These are phyloP conservation scores for Artemisia tridentata DNA, from an alignment of 129 eudicot species.

Conservation along the genomic window DNA sequence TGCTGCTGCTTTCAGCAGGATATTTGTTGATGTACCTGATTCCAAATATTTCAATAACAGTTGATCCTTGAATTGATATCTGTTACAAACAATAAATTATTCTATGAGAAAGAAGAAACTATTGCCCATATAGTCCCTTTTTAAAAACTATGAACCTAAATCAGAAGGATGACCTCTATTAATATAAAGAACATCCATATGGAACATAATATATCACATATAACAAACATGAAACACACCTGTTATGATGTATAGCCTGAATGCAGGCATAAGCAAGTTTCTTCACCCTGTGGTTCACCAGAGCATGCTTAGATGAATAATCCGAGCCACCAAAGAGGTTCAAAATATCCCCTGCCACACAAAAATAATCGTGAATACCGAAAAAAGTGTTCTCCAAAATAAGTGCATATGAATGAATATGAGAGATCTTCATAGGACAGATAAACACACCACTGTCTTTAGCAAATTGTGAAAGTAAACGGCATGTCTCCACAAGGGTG, in stretches of 20 bases:
- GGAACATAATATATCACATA: constrained; percentile 12
- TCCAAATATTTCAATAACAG: constrained; percentile 39
- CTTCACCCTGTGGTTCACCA: constrained; percentile 77
- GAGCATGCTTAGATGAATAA: constrained; percentile 44
- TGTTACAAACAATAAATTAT: constrained; percentile 30
- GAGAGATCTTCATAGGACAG: constrained; percentile 3
- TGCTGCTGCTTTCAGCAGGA: constrained; percentile 60
- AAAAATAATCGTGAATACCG: constrained; percentile 21
- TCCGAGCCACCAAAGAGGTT: constrained; percentile 65
- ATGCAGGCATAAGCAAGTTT: constrained; percentile 71
- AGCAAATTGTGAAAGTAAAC: constrained; percentile 56
- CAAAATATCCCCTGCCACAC: constrained; percentile 47
- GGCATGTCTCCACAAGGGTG: constrained; percentile 79
- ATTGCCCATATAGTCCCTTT: constrained; percentile 15
- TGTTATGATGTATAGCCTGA: constrained; percentile 67
- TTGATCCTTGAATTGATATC: constrained; percentile 62
- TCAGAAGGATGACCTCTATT: background rate
- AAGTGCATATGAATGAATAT: background rate
- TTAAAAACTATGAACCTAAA: constrained; percentile 1
- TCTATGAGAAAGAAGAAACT: constrained; percentile 10
- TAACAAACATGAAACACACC: constrained; percentile 45
- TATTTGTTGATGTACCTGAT: constrained; percentile 41
- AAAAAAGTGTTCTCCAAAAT: constrained; percentile 11
- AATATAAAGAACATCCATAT: background rate
- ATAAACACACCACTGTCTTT: constrained; percentile 55